These are phyloP conservation scores for Zymoseptoria tritici DNA, from an alignment of 2,329 filamentous ascomycete genomes.

Conservation along the genomic window DNA sequence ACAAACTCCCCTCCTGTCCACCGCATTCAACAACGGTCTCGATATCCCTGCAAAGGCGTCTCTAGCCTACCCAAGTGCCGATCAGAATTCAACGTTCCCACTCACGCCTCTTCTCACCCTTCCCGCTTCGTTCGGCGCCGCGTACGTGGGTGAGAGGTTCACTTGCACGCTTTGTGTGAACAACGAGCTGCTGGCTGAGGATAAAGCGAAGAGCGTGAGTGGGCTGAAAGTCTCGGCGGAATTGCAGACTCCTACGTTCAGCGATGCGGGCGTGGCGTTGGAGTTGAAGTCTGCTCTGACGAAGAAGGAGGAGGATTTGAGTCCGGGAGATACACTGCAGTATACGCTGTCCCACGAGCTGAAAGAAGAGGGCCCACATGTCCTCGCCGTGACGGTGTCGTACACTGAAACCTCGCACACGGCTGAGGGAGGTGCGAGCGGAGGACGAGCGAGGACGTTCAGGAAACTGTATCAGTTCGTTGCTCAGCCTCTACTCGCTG, in stretches of 20 bases:
- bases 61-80: conserved; percentile 60
- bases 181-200: conserved; percentile 56
- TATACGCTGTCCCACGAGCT: conserved; percentile 78
- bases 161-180: conserved; percentile 94
- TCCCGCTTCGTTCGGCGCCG: conserved; percentile 83
- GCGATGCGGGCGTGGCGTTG: conserved; percentile 51
- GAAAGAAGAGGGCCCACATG: conserved; percentile 89
- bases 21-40: conserved; percentile 39
- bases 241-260: conserved; percentile 84
- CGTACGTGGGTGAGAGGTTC: conserved; percentile 93
- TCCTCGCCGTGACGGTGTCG: conserved; percentile 84
- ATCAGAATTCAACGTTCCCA: conserved; percentile 45
- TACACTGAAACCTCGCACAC: conserved; percentile 69
- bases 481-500: conserved; percentile 80
- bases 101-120: conserved; percentile 64
- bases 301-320: conserved; percentile 37
- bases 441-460: conserved; percentile 70
- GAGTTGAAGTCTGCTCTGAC: conserved; percentile 44
- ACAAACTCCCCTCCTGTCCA: conserved; percentile 57
- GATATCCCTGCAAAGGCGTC: conserved; percentile 55
- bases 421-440: conserved; percentile 39
- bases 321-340: conserved; percentile 63
- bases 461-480: conserved; percentile 95
- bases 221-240: conserved; percentile 80
- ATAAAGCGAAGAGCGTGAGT: conserved; percentile 49